Evolutionary conservation across 495 filamentous ascomycete species (phyloP).

Genomic region (Lasiosphaeris hirsuta): DNA sequence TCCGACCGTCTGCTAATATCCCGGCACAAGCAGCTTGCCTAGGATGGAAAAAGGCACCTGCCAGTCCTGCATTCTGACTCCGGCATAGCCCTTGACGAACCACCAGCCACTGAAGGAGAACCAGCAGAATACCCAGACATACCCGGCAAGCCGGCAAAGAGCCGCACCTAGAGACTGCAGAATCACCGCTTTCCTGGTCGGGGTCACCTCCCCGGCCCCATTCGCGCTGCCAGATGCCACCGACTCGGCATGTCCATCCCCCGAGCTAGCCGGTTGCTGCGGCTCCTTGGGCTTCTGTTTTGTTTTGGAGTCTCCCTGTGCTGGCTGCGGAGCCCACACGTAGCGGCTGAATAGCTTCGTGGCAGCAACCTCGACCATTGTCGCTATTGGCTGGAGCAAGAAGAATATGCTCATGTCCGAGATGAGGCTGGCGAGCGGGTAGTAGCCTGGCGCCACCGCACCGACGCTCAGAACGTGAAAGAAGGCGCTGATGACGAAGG

Average conservation of each 20-base stretch:
- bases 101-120: conserved; percentile 8
- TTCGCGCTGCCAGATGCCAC: not conserved
- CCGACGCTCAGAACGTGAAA: conserved; percentile 29
- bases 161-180: not conserved
- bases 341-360: not conserved
- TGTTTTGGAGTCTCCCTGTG: not conserved
- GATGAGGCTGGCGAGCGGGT: conserved; percentile 21
- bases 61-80: conserved; percentile 12
- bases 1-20: not conserved
- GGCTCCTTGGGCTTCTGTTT: not conserved
- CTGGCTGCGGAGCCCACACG: not conserved
- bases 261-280: not conserved
- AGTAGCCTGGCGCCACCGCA: conserved; percentile 16
- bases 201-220: not conserved
- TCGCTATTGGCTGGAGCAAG: conserved; percentile 28
- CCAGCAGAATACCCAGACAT: conserved; percentile 17
- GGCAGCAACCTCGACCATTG: conserved; percentile 25
- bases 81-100: conserved; percentile 14
- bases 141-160: conserved; percentile 6
- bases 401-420: conserved; percentile 32
- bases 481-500: conserved; percentile 33
- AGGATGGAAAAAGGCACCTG: conserved; percentile 11
- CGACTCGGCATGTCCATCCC: not conserved
- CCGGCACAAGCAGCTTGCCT: not conserved
- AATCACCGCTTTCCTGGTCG: not conserved